Evolutionary conservation across 352 stramenopile genomes (phyloP).

Genomic region (Pythium apleroticum): DNA sequence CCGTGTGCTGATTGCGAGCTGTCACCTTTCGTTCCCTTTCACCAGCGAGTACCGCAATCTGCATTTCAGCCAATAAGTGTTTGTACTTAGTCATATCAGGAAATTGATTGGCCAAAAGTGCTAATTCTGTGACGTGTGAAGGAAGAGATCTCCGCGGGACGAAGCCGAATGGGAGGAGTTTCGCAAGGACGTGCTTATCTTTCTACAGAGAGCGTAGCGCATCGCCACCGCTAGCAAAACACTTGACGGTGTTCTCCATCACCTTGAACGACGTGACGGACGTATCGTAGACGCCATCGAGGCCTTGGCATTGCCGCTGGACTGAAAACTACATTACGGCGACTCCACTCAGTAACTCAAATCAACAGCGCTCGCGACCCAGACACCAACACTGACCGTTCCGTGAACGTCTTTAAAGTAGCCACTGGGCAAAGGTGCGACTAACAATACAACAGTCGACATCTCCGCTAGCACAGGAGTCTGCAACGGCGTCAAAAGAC

Average conservation of each 20-base stretch:
- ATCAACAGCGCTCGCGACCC: neutral
- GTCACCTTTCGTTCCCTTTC: neutral
- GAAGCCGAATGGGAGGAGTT: no score
- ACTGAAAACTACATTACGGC: constrained; percentile 37
- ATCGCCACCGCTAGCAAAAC: constrained; percentile 41
- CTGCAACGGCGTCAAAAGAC: constrained; percentile 21
- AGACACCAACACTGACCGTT: constrained; percentile 37
- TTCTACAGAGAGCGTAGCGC: constrained; percentile 27
- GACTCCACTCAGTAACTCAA: neutral
- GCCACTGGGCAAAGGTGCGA: constrained; percentile 55
- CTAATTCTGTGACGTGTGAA: no score
- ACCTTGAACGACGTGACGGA: constrained; percentile 61
- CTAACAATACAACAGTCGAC: constrained; percentile 48
- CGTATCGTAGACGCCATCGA: constrained; percentile 28
- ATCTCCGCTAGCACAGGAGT: constrained; percentile 52
- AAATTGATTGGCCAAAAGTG: no score
- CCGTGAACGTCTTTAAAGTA: constrained; percentile 81
- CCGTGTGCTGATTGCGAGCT: neutral
- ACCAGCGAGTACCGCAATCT: no score
- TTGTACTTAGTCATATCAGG: no score
- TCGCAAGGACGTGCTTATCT: neutral
- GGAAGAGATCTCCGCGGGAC: no score
- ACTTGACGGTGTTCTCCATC: constrained; percentile 68
- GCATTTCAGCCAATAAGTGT: no score
- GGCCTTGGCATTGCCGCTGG: constrained; percentile 35